These are phyloP conservation scores for Miamiensis avidus DNA, from an alignment of 169 alveolate species.

Conservation along the genomic window DNA sequence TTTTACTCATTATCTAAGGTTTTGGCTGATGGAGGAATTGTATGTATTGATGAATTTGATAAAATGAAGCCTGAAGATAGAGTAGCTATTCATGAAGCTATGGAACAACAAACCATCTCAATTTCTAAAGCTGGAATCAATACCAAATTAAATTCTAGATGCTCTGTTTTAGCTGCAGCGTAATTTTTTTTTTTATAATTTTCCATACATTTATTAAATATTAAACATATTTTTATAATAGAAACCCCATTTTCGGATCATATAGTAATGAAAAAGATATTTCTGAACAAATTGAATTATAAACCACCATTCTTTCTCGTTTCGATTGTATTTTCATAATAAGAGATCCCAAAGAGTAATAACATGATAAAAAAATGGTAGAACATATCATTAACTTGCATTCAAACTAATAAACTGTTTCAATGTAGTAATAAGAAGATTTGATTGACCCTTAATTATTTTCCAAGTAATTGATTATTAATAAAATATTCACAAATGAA, in stretches of 20 bases:
- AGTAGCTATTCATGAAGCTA: constrained; percentile 99
- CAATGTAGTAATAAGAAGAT: constrained; percentile 30
- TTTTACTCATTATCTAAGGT: constrained; percentile 27
- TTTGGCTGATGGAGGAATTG: constrained; percentile 99
- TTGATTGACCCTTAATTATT: constrained; percentile 6
- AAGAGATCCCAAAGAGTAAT: constrained; percentile 94
- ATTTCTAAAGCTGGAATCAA: constrained; percentile 99
- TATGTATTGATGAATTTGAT: constrained; percentile 99
- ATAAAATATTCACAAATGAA: too few relatives aligned
- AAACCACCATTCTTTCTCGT: constrained; percentile 96
- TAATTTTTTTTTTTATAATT: too few relatives aligned
- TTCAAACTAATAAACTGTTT: constrained; percentile 60
- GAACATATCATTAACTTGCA: constrained; percentile 91
- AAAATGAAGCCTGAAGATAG: constrained; percentile 99
- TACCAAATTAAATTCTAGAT: constrained; percentile 95
- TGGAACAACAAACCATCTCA: constrained; percentile 99
- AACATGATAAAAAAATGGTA: constrained; percentile 92
- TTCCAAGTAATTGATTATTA: too few relatives aligned
- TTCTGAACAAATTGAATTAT: constrained; percentile 98
- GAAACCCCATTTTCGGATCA: constrained; percentile 98
- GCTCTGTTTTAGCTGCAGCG: constrained; percentile 99
- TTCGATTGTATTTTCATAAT: constrained; percentile 98
- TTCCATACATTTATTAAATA: too few relatives aligned
- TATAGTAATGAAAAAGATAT: constrained; percentile 96
- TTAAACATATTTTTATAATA: too few relatives aligned